These are phyloP conservation scores for Copromyces sp. DNA, from an alignment of 495 filamentous ascomycete genomes.

Conservation along the genomic window DNA sequence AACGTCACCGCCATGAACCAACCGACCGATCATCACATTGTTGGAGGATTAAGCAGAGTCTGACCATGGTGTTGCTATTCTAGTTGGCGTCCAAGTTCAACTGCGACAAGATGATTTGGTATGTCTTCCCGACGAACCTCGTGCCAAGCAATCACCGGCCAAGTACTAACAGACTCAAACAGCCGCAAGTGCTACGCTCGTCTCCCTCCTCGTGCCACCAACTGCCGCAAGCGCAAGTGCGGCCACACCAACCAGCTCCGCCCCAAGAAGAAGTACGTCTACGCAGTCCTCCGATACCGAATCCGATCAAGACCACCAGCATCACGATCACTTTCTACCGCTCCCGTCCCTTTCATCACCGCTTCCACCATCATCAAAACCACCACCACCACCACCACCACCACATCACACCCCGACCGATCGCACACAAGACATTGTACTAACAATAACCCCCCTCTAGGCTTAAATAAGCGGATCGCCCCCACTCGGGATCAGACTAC, in stretches of 20 bases:
- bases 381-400: not conserved
- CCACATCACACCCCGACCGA: not conserved
- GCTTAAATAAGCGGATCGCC: not conserved
- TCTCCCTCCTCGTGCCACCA: slow-evolving; percentile 95
- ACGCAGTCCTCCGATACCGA: not conserved
- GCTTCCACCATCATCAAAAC: not conserved
- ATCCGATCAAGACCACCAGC: not conserved
- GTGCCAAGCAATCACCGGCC: not conserved
- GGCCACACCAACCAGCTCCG: slow-evolving; percentile 99
- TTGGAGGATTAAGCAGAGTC: not conserved
- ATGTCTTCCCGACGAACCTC: not conserved
- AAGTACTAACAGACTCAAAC: not conserved
- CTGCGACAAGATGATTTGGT: slow-evolving; percentile 98
- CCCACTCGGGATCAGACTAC: not conserved
- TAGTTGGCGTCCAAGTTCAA: slow-evolving; percentile 89
- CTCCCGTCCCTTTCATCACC: not conserved
- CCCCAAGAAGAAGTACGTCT: slow-evolving; percentile 89
- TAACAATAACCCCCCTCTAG: not conserved
- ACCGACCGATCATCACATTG: too few species aligned
- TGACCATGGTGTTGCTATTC: not conserved
- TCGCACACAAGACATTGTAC: not conserved
- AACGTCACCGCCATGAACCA: not conserved
- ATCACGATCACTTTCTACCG: not conserved
- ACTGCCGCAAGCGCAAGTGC: slow-evolving; percentile 99
- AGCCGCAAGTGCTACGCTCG: slow-evolving; percentile 98